Percentiles rank a stretch among this genome's conserved stretches.
These are phyloP conservation scores for Nitzschia sp. DNA, from an alignment of 108 stramenopile genomes.

Conservation along the genomic window DNA sequence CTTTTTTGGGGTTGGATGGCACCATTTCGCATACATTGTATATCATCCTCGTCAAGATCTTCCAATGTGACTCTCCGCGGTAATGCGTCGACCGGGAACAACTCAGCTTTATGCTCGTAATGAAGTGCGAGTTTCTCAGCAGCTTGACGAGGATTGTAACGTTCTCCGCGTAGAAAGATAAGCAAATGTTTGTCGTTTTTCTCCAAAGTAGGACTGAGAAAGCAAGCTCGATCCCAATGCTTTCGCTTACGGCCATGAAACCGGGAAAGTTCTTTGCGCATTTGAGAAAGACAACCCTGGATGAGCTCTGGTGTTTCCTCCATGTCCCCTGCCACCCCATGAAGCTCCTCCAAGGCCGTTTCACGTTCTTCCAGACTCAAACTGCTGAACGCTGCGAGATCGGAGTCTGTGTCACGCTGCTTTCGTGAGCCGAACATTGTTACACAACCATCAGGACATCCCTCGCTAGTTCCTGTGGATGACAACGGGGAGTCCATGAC, in stretches of 20 bases:
- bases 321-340: not conserved
- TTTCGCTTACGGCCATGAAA: not conserved
- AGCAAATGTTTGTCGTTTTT: conserved; percentile 30
- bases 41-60: conserved; percentile 27
- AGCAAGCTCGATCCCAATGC: conserved; percentile 7
- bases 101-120: conserved; percentile 35
- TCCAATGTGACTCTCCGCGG: conserved; percentile 27
- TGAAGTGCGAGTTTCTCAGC: conserved; percentile 21
- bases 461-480: too few species aligned
- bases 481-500: too few species aligned
- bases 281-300: not conserved
- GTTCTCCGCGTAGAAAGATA: conserved; percentile 41
- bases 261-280: conserved; percentile 6
- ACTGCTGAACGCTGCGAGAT: too few species aligned
- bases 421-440: too few species aligned
- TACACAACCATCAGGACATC: too few species aligned
- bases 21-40: not conserved
- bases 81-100: conserved; percentile 34
- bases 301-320: conserved; percentile 10
- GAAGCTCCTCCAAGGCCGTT: conserved; percentile 10
- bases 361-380: conserved; percentile 8
- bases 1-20: not conserved
- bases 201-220: not conserved
- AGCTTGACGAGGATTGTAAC: conserved; percentile 34
- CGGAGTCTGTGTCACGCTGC: too few species aligned